Percentiles rank a stretch among this genome's conserved stretches.
Evolutionary conservation across 345 rosid genomes (phyloP).

Genomic region (Linum tenue): DNA sequence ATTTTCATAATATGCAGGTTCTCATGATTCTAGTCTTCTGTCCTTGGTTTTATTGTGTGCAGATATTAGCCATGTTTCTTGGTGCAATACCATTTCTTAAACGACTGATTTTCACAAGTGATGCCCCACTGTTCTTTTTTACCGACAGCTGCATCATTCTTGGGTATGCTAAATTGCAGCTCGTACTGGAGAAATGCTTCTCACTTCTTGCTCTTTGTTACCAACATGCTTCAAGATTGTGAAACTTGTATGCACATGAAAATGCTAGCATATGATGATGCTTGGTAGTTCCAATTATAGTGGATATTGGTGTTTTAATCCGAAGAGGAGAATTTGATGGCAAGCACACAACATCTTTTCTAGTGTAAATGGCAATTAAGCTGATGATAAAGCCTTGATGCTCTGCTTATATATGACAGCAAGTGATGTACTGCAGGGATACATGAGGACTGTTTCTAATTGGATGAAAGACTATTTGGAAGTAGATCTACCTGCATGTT

Average conservation of each 20-base stretch:
- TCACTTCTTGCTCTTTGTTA: constrained; percentile 3
- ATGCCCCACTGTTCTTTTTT: constrained; percentile 92
- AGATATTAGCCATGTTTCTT: constrained; percentile 84
- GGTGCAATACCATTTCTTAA: constrained; percentile 71
- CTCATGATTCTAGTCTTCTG: background rate
- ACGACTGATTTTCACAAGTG: constrained; percentile 65
- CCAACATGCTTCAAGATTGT: background rate
- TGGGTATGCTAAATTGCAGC: constrained; percentile 46
- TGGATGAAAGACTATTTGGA: too few species aligned
- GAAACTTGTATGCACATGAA: background rate
- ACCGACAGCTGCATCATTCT: constrained; percentile 96
- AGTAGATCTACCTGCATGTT: background rate
- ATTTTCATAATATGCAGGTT: background rate
- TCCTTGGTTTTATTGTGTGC: constrained; percentile 12
- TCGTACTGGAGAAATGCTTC: background rate
- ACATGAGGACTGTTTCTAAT: too few species aligned
- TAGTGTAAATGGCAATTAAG: too few species aligned
- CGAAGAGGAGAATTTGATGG: background rate
- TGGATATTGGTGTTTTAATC: background rate
- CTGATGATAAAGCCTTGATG: too few species aligned
- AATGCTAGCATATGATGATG: background rate
- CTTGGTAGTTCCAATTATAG: background rate
- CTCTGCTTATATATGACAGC: too few species aligned
- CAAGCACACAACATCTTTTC: too few species aligned
- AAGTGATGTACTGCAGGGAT: too few species aligned